phyloP scores from a whole-genome alignment of 345 rosid genomes.

The Pistacia integerrima region DNA sequence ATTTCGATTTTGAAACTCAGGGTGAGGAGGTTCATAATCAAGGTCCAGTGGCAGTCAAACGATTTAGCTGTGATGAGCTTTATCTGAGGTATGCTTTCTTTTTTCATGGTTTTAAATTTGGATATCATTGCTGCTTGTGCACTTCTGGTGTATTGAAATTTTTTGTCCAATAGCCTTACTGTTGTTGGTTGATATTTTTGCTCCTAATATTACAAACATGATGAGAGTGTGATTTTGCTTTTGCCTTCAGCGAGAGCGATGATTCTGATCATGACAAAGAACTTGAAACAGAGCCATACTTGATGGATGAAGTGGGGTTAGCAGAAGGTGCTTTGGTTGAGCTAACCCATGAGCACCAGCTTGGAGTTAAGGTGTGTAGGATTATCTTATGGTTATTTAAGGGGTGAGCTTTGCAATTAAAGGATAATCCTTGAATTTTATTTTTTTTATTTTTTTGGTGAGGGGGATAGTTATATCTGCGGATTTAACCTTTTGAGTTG shows the following conservation, averaged over 20 bases:
- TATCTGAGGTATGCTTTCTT: constrained; percentile 50
- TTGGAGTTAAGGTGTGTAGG: constrained; percentile 56
- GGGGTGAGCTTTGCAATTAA: background rate
- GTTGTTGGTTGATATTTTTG: background rate
- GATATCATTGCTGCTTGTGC: background rate
- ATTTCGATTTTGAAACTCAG: constrained; percentile 45
- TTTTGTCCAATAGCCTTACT: constrained; percentile 4
- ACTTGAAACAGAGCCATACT: constrained; percentile 39
- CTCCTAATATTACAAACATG: background rate
- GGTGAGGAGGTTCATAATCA: constrained; percentile 33
- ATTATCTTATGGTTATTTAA: constrained; percentile 6
- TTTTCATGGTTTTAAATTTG: background rate
- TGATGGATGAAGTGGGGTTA: constrained; percentile 56
- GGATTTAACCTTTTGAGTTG: background rate
- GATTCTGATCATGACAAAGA: constrained; percentile 56
- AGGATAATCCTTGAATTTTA: background rate
- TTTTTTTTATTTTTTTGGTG: background rate
- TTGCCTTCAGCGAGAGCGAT: constrained; percentile 41
- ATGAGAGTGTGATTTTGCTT: background rate
- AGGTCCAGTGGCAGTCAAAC: constrained; percentile 33
- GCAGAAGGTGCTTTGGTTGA: constrained; percentile 62
- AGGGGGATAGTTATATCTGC: background rate
- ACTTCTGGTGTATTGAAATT: background rate
- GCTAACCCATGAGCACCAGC: constrained; percentile 56
- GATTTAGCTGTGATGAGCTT: constrained; percentile 51